A percentile compares a stretch with the other conserved stretches of the same genome.
phyloP scores from a whole-genome alignment of 1,284 basidiomycete species.

The Leucoagaricus sp. region DNA sequence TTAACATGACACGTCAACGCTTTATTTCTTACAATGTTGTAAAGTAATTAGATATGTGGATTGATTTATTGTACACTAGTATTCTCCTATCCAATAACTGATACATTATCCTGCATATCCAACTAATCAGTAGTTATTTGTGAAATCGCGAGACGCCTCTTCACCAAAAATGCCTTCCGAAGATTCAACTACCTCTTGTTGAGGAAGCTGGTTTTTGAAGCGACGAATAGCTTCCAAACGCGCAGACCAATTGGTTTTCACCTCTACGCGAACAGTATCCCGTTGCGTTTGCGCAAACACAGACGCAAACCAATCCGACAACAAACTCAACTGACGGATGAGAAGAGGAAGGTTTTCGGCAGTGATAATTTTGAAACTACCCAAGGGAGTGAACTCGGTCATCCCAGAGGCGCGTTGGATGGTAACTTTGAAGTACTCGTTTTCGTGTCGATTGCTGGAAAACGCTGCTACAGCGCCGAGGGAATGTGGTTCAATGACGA shows the following conservation, averaged over 20 bases:
- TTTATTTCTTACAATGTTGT: not conserved
- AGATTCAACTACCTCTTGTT: slow-evolving; percentile 19
- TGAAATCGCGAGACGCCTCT: slow-evolving; percentile 54
- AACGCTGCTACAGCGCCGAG: slow-evolving; percentile 80
- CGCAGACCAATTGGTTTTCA: slow-evolving; percentile 87
- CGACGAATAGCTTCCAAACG: slow-evolving; percentile 80
- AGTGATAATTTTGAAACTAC: slow-evolving; percentile 91
- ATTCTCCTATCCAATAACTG: slow-evolving; percentile 1
- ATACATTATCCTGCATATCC: slow-evolving; percentile 12
- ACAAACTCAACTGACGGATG: slow-evolving; percentile 82
- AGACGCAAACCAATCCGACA: slow-evolving; percentile 87
- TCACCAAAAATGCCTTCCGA: slow-evolving; percentile 44
- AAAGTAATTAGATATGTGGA: not conserved
- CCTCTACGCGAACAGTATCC: slow-evolving; percentile 72
- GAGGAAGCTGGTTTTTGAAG: slow-evolving; percentile 39
- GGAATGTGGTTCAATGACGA: slow-evolving; percentile 95
- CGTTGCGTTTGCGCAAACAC: slow-evolving; percentile 78
- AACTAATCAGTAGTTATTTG: slow-evolving; percentile 37
- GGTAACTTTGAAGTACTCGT: slow-evolving; percentile 91
- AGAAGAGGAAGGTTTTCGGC: slow-evolving; percentile 81
- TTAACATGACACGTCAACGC: slow-evolving; percentile 3
- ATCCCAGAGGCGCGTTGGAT: slow-evolving; percentile 86
- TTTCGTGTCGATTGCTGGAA: slow-evolving; percentile 77
- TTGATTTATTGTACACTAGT: slow-evolving; percentile 10
- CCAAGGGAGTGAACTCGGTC: slow-evolving; percentile 89